Base-by-base conservation (phyloP, 192 early-diverging fungal genomes). In the Backusella macrospora region DNA sequence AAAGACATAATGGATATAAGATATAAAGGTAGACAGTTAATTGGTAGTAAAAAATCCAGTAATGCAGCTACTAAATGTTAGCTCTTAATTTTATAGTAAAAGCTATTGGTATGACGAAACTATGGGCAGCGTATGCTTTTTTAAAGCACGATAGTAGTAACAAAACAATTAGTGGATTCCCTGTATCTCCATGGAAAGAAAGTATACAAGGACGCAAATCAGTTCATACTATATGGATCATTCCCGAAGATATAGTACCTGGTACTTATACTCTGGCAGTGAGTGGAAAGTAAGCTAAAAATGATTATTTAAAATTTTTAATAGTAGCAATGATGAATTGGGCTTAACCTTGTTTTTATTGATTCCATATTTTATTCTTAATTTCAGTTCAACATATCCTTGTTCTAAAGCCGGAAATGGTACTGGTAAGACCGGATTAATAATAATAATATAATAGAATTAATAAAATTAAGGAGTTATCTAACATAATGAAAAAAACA, bases 171-270 rank as follows among this genome's bases (percentile, higher is more conserved):
- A 12, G 5, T 12, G 37, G 38, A 9, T 66, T 66, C 40, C 65
- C 65, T 14, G 18, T 6, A n/a, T 38, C 18, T 21, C 39, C 39
- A 10, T 66, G 65, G 65, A 40, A 42, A 39, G 37, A 42, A 6
- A 39, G 40, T 39, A 16, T 9, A 12, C 37, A 43, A 21, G 12
- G 37, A 12, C 9, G 18, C 3, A 38, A 21, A 40, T 38, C 37
- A 1, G 39, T 40, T 3, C 38, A 66, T 66, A 21, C 43, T 6
- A 47, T 39, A 39, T 73, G 72, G 72, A 66, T 15, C 0, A 66
- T 73, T 39, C 72, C 72, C 7, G 15, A 65, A 39, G 14, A 66
- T 73, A 73, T 73, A 6, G 0, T 39, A 21, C 65, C 40, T 43
- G 65, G 65, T 9, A 66, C 37, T 13, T 66, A 66, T 14, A 42